These are phyloP conservation scores for Schizopora paradoxa DNA, from an alignment of 1,284 basidiomycete genomes.

Conservation along the genomic window DNA sequence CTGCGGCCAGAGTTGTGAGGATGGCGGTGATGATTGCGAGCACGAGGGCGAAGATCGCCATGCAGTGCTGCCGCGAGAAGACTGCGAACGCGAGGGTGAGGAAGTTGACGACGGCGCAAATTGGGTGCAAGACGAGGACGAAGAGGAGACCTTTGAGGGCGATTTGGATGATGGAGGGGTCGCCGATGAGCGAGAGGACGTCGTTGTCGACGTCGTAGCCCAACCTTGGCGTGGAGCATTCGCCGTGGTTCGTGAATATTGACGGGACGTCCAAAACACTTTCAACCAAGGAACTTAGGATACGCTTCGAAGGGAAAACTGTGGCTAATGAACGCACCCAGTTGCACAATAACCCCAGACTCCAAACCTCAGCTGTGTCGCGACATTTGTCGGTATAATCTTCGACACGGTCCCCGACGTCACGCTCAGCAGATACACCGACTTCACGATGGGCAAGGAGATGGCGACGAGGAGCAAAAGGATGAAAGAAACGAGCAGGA, in stretches of 20 bases:
- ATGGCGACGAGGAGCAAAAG: slow-evolving; percentile 69
- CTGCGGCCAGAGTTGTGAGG: slow-evolving; percentile 49
- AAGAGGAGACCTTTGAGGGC: slow-evolving; percentile 54
- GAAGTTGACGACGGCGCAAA: slow-evolving; percentile 47
- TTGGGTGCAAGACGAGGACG: slow-evolving; percentile 44
- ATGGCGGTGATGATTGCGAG: slow-evolving; percentile 50
- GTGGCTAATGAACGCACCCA: slow-evolving; percentile 32
- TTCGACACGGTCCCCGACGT: slow-evolving; percentile 33
- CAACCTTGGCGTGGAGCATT: slow-evolving; percentile 53
- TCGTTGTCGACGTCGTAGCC: slow-evolving; percentile 37
- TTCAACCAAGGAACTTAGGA: not conserved
- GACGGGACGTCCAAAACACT: slow-evolving; percentile 30
- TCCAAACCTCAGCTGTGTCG: slow-evolving; percentile 60
- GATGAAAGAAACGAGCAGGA: slow-evolving; percentile 54
- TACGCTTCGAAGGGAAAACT: not conserved
- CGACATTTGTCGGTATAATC: slow-evolving; percentile 43
- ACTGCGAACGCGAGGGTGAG: slow-evolving; percentile 52
- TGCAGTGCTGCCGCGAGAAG: slow-evolving; percentile 24
- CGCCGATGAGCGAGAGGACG: slow-evolving; percentile 40
- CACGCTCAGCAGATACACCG: slow-evolving; percentile 62
- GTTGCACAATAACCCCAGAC: slow-evolving; percentile 71
- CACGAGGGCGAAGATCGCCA: slow-evolving; percentile 56
- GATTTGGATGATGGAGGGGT: slow-evolving; percentile 36
- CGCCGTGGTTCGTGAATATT: slow-evolving; percentile 30
- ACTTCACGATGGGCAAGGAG: slow-evolving; percentile 68